A percentile compares a stretch with the other conserved stretches of the same genome.
phyloP scores from a whole-genome alignment of 495 filamentous ascomycete genomes.

The Hypoxylon lienhwacheense region DNA sequence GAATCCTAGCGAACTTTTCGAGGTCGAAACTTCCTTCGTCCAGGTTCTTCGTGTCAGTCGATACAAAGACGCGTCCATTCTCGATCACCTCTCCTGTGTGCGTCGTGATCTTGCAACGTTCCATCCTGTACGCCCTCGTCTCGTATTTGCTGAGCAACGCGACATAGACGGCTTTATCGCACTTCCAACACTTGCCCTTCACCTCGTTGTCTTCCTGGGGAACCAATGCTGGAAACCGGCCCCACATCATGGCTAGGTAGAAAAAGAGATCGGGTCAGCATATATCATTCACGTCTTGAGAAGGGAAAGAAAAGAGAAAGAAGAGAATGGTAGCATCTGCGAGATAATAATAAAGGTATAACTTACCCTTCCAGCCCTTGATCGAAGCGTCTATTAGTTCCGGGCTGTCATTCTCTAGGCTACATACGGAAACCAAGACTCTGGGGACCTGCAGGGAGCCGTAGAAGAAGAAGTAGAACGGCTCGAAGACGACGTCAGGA shows the following conservation, averaged over 20 bases:
- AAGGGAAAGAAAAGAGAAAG: not conserved
- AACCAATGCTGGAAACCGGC: slow-evolving; percentile 18
- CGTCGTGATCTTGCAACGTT: slow-evolving; percentile 12
- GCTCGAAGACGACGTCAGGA: slow-evolving; percentile 17
- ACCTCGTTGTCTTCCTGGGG: slow-evolving; percentile 2
- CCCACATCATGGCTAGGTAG: slow-evolving; percentile 28
- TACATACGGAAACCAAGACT: not conserved
- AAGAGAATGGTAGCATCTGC: not conserved
- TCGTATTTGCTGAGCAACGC: slow-evolving; percentile 7
- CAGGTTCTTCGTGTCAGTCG: slow-evolving; percentile 2
- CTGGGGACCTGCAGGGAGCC: slow-evolving; percentile 23
- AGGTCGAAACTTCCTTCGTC: slow-evolving; percentile 17
- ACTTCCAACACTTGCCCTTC: slow-evolving; percentile 24
- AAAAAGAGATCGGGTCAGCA: slow-evolving; percentile 1
- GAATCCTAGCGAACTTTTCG: not conserved
- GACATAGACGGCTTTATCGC: slow-evolving; percentile 17
- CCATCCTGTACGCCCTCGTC: slow-evolving; percentile 21
- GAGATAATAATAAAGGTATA: not conserved
- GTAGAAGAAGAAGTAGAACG: slow-evolving; percentile 40
- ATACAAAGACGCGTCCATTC: slow-evolving; percentile 29
- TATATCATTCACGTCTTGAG: not conserved
- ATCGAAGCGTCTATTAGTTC: slow-evolving; percentile 10
- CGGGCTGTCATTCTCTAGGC: not conserved
- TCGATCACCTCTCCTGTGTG: slow-evolving; percentile 20
- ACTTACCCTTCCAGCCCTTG: slow-evolving; percentile 20